A percentile compares a stretch with the other conserved stretches of the same genome.
Conservation (phyloP, 2,329 filamentous ascomycete genomes). For the Fonsecaea pugnacius region DNA sequence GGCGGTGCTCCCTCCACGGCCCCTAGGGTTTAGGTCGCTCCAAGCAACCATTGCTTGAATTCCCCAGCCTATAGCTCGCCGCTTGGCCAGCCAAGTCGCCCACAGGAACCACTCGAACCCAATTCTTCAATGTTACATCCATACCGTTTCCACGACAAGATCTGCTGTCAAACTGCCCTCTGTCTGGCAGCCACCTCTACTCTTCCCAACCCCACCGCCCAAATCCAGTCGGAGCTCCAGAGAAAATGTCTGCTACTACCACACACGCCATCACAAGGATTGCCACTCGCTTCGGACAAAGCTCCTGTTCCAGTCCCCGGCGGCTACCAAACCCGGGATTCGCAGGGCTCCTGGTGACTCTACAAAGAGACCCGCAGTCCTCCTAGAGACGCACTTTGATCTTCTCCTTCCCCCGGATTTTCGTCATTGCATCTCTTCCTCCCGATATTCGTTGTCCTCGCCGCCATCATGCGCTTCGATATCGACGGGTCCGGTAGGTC, state of each 20-base stretch:
- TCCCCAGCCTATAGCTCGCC: background rate
- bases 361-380: conserved; percentile 29
- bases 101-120: background rate
- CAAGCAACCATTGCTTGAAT: background rate
- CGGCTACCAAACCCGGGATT: conserved; percentile 4
- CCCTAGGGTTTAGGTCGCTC: background rate
- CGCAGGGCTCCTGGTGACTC: background rate
- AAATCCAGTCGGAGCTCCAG: conserved; percentile 1
- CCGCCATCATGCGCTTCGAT: conserved; percentile 32
- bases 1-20: background rate
- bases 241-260: conserved; percentile 2
- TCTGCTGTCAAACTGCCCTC: conserved; percentile 1
- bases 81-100: background rate
- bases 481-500: conserved; percentile 32
- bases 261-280: background rate
- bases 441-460: background rate
- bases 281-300: conserved; percentile 20
- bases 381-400: conserved; percentile 3
- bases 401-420: conserved; percentile 5
- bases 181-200: conserved; percentile 1
- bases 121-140: background rate
- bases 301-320: conserved; percentile 12
- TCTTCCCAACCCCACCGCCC: conserved; percentile 7
- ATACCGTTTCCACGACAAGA: background rate
- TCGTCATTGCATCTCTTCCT: background rate